A percentile compares a stretch with the other conserved stretches of the same genome.
These are phyloP conservation scores for Zasmidium citrigriseum DNA, from an alignment of 2,329 filamentous ascomycete species.

Conservation along the genomic window DNA sequence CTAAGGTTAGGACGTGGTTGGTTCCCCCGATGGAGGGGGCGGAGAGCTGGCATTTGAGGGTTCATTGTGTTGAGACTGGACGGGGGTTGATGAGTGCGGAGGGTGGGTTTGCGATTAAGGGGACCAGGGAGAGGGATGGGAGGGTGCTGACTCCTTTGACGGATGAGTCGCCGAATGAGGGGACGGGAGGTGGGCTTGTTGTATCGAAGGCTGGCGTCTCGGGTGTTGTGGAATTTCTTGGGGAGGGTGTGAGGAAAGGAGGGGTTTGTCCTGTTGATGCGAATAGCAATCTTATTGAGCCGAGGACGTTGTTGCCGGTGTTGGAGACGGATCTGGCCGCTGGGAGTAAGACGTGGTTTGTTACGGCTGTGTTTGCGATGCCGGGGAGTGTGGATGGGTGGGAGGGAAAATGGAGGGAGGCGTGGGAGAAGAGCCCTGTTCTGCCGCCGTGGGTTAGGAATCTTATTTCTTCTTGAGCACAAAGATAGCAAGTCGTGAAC, in stretches of 20 bases:
- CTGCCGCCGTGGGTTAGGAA: conserved; percentile 29
- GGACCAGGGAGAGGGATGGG: conserved; percentile 62
- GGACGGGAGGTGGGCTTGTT: conserved; percentile 42
- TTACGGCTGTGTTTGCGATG: conserved; percentile 71
- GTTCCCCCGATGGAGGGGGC: conserved; percentile 60
- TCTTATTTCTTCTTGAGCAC: neutral
- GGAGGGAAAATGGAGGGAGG: conserved; percentile 56
- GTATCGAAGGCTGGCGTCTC: conserved; percentile 54
- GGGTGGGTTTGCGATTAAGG: conserved; percentile 69
- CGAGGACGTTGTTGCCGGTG: conserved; percentile 70
- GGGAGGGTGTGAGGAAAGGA: conserved; percentile 50
- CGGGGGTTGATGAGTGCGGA: conserved; percentile 71
- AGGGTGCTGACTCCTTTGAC: conserved; percentile 51
- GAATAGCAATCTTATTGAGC: conserved; percentile 75
- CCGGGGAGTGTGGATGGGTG: conserved; percentile 58
- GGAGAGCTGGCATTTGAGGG: conserved; percentile 70
- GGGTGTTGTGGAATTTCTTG: conserved; percentile 50
- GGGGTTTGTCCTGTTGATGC: conserved; percentile 74
- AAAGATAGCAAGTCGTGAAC: neutral
- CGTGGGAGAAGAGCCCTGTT: conserved; percentile 37
- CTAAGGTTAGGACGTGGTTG: conserved; percentile 65
- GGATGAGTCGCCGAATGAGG: conserved; percentile 42
- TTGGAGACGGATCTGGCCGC: conserved; percentile 62
- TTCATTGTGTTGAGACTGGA: conserved; percentile 61
- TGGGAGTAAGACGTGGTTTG: conserved; percentile 65